Percentiles rank a stretch among this genome's conserved stretches.
Evolutionary conservation across 306 rosid genomes (phyloP).

Genomic region (Glycyrrhiza uralensis): DNA sequence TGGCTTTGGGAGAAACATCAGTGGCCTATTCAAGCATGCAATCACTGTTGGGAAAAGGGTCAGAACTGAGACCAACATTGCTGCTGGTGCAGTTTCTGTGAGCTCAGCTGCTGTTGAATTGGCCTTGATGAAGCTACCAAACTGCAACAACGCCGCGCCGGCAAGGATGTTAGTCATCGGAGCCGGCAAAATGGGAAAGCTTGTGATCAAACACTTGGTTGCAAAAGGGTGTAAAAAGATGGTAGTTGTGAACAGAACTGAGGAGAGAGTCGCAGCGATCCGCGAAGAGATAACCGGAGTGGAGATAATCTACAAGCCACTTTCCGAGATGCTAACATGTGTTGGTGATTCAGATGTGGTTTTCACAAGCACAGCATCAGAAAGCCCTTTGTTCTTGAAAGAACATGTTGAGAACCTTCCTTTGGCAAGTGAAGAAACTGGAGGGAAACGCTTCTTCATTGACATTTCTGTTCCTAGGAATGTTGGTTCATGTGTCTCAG

Average conservation of each 20-base stretch:
- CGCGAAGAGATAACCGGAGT: conserved; percentile 58
- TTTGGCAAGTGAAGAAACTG: conserved; percentile 48
- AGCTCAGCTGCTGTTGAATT: conserved; percentile 98
- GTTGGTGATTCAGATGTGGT: conserved; percentile 75
- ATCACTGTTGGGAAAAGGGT: conserved; percentile 97
- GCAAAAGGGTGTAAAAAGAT: conserved; percentile 87
- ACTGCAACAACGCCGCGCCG: too few species aligned
- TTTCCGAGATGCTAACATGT: conserved; percentile 69
- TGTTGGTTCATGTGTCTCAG: conserved; percentile 78
- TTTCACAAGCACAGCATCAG: conserved; percentile 96
- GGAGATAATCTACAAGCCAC: conserved; percentile 86
- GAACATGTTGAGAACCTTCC: conserved; percentile 77
- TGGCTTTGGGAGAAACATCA: conserved; percentile 97
- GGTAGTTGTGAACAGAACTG: conserved; percentile 87
- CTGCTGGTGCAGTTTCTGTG: conserved; percentile 98
- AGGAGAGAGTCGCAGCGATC: conserved; percentile 79
- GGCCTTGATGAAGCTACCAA: conserved; percentile 92
- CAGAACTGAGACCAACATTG: conserved; percentile 93
- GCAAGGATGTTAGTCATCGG: conserved; percentile 84
- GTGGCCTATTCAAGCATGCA: conserved; percentile 97
- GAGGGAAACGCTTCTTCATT: conserved; percentile 58
- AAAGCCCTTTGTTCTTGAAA: conserved; percentile 69
- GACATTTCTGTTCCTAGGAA: conserved; percentile 97
- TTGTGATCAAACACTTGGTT: conserved; percentile 89
- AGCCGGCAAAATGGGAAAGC: conserved; percentile 99